phyloP scores from a whole-genome alignment of 1,139 yeast species.

The Debaryomycetaceae sp. region DNA sequence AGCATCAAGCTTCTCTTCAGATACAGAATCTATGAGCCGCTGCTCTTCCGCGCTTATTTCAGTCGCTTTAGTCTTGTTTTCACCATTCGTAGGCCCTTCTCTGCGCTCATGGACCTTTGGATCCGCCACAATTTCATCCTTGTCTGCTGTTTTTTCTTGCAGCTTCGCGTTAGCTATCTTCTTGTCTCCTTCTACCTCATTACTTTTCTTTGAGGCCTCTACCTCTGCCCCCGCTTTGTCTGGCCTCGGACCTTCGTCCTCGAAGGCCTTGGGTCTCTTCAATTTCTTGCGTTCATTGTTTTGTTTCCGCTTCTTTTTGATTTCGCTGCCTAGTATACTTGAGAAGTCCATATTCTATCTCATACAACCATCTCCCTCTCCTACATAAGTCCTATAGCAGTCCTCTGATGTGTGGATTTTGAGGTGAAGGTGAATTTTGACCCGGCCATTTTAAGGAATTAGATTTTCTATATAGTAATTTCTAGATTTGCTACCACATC shows the following conservation, averaged over 20 bases:
- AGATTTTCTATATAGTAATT: not conserved
- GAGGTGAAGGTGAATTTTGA: not conserved
- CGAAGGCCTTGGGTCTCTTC: slow-evolving; percentile 1
- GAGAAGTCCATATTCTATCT: slow-evolving; percentile 26
- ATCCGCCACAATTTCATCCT: not conserved
- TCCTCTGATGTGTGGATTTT: slow-evolving; percentile 1
- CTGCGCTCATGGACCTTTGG: too few relatives aligned
- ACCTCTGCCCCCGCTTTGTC: not conserved
- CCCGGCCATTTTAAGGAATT: not conserved
- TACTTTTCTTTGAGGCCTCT: not conserved
- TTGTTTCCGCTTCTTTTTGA: slow-evolving; percentile 26
- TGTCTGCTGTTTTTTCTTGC: not conserved
- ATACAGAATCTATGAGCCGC: slow-evolving; percentile 10
- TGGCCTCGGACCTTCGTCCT: not conserved
- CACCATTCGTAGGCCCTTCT: not conserved
- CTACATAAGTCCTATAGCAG: not conserved
- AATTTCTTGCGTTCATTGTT: slow-evolving; percentile 4
- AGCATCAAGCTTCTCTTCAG: slow-evolving; percentile 15
- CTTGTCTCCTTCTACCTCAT: not conserved
- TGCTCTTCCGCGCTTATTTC: slow-evolving; percentile 1
- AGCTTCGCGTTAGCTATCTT: not conserved
- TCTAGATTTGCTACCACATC: not conserved
- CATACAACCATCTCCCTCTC: slow-evolving; percentile 1
- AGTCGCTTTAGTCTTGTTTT: not conserved
- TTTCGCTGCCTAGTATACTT: slow-evolving; percentile 31